These are phyloP conservation scores for Nannochloropsis oceanica DNA, from an alignment of 108 stramenopile species.

Conservation along the genomic window DNA sequence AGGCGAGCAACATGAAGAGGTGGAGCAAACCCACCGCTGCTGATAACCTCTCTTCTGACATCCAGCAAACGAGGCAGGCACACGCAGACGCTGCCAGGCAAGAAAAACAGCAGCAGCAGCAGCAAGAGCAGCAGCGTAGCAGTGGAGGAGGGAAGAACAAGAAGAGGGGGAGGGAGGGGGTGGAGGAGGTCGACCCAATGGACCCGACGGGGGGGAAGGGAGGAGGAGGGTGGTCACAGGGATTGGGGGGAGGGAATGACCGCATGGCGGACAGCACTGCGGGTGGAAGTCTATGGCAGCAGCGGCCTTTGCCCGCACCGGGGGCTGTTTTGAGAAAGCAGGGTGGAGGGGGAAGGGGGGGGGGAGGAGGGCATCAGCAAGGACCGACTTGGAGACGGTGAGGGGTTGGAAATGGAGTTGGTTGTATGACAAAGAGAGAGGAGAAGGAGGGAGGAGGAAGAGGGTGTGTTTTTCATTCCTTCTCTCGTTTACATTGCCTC, in stretches of 20 bases:
- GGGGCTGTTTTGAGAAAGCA: slow-evolving; percentile 11
- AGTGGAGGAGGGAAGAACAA: background rate
- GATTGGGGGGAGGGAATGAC: slow-evolving; percentile 8
- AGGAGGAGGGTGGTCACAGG: slow-evolving; percentile 19
- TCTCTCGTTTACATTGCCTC: too few relatives aligned
- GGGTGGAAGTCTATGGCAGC: slow-evolving; percentile 22
- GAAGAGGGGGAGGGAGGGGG: slow-evolving; percentile 10
- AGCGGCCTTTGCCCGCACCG: slow-evolving; percentile 25
- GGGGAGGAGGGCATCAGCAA: too few relatives aligned
- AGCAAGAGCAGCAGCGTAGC: too few relatives aligned
- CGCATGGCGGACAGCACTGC: slow-evolving; percentile 29
- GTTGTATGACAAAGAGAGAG: too few relatives aligned
- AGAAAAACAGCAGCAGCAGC: background rate
- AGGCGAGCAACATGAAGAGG: background rate
- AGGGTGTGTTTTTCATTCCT: too few relatives aligned
- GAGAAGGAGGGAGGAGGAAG: too few relatives aligned
- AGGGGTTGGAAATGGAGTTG: too few relatives aligned
- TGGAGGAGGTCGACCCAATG: slow-evolving; percentile 16
- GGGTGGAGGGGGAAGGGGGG: slow-evolving; percentile 6
- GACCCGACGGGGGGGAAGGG: slow-evolving; percentile 23
- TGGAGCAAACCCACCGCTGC: background rate
- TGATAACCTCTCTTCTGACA: background rate
- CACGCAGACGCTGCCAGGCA: background rate
- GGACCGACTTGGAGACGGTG: too few relatives aligned
- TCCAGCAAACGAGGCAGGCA: background rate